Evolutionary conservation across 768 basidiomycete species (phyloP).

Genomic region (Pholiota conissans): DNA sequence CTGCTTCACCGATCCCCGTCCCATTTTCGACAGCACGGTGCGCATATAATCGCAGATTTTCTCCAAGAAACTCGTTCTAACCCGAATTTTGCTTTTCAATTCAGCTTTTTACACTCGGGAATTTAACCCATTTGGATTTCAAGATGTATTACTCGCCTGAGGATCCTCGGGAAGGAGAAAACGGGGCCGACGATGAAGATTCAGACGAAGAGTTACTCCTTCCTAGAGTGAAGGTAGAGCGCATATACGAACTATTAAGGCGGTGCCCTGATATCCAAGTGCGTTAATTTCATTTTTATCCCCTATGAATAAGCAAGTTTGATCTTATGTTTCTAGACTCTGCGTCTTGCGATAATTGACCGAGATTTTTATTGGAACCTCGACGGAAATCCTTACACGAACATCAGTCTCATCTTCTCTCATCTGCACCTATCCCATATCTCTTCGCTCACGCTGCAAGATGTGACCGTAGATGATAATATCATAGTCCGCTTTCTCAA

Average conservation of each 20-base stretch:
- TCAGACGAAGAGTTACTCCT: slow-evolving; percentile 5
- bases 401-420: slow-evolving; percentile 13
- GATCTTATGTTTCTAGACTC: slow-evolving; percentile 4
- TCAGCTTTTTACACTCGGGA: slow-evolving; percentile 19
- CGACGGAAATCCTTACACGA: slow-evolving; percentile 13
- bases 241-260: slow-evolving; percentile 11
- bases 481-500: slow-evolving; percentile 15
- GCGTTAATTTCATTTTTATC: not conserved
- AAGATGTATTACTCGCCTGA: slow-evolving; percentile 13
- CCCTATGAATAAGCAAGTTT: not conserved
- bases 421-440: slow-evolving; percentile 8
- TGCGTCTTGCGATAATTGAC: slow-evolving; percentile 13
- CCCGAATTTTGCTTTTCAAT: too few species aligned
- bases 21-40: slow-evolving; percentile 19
- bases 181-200: slow-evolving; percentile 7
- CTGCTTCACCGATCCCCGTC: slow-evolving; percentile 5
- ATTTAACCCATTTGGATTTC: slow-evolving; percentile 15
- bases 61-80: too few species aligned
- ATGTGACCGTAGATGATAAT: slow-evolving; percentile 9
- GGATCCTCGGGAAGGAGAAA: slow-evolving; percentile 3
- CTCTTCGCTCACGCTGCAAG: slow-evolving; percentile 7
- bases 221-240: slow-evolving; percentile 12
- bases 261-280: slow-evolving; percentile 18
- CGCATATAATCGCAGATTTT: not conserved
- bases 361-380: slow-evolving; percentile 7